phyloP scores from a whole-genome alignment of 2,329 filamentous ascomycete species.

The Cladophialophora psammophila region DNA sequence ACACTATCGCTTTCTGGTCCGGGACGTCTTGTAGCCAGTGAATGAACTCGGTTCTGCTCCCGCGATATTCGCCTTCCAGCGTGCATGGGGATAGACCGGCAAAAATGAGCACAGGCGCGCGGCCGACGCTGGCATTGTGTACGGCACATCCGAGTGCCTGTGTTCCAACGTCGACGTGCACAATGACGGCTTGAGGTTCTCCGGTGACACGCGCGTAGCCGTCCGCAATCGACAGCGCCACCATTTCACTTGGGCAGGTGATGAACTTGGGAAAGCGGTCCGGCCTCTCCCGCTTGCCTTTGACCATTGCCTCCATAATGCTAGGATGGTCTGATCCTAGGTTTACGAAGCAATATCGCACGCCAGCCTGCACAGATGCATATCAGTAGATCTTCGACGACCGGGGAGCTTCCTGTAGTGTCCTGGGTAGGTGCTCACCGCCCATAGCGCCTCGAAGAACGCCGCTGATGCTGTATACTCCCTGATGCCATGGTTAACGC shows the following conservation, averaged over 20 bases:
- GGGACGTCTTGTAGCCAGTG: constrained; percentile 87
- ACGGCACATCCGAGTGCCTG: constrained; percentile 79
- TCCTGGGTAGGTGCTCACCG: constrained; percentile 52
- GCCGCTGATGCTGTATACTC: constrained; percentile 76
- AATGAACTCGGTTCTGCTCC: constrained; percentile 81
- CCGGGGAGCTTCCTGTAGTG: no score
- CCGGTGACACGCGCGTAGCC: constrained; percentile 76
- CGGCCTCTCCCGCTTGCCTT: constrained; percentile 71
- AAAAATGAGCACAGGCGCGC: constrained; percentile 78
- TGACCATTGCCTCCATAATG: constrained; percentile 81
- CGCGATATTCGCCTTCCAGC: constrained; percentile 76
- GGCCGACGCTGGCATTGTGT: constrained; percentile 78
- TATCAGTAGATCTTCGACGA: no score
- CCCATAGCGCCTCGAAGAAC: constrained; percentile 83
- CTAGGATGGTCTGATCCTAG: constrained; percentile 70
- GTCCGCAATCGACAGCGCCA: constrained; percentile 83
- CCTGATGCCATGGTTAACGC: constrained; percentile 21
- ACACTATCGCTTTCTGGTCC: constrained; percentile 79
- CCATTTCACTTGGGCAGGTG: constrained; percentile 86
- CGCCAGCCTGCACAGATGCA: constrained; percentile 50
- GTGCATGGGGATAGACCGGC: constrained; percentile 80
- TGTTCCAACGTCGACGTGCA: constrained; percentile 83
- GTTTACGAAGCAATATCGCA: constrained; percentile 62
- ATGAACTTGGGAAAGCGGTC: constrained; percentile 74
- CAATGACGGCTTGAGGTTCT: constrained; percentile 77